phyloP scores from a whole-genome alignment of 805 yeast genomes.

The Suhomyces vadensis region DNA sequence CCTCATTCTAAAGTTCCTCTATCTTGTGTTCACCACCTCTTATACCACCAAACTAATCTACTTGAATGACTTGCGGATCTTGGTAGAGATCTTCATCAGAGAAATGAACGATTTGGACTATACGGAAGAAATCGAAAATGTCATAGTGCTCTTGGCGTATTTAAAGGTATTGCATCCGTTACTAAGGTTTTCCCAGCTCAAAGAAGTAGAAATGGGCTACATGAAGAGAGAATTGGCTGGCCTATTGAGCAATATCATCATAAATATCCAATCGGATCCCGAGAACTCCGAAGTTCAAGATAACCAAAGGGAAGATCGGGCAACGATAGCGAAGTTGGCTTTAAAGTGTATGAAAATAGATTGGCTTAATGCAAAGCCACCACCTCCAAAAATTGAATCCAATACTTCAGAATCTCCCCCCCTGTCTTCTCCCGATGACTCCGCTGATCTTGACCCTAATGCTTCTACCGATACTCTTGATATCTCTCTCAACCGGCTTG shows the following conservation, averaged over 20 bases:
- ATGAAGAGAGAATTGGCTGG: slow-evolving; percentile 55
- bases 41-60: slow-evolving; percentile 69
- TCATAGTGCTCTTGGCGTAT: slow-evolving; percentile 48
- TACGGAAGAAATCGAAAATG: slow-evolving; percentile 60
- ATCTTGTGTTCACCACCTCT: slow-evolving; percentile 68
- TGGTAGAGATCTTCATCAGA: slow-evolving; percentile 78
- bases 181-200: slow-evolving; percentile 62
- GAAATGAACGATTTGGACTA: slow-evolving; percentile 71
- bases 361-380: slow-evolving; percentile 24
- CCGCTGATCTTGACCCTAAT: slow-evolving; percentile 15
- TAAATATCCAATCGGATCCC: slow-evolving; percentile 20
- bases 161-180: slow-evolving; percentile 74
- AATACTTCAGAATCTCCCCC: background rate
- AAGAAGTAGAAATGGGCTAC: slow-evolving; percentile 50
- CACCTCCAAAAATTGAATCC: background rate
- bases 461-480: slow-evolving; percentile 19
- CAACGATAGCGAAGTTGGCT: slow-evolving; percentile 33
- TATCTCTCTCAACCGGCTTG: slow-evolving; percentile 28
- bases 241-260: slow-evolving; percentile 50
- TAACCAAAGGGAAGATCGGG: slow-evolving; percentile 15
- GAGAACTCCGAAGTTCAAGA: background rate
- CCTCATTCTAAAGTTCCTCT: slow-evolving; percentile 75
- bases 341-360: slow-evolving; percentile 33
- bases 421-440: background rate
- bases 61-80: slow-evolving; percentile 79